phyloP scores from a whole-genome alignment of 2,329 filamentous ascomycete species.

The Akanthomyces muscarius region DNA sequence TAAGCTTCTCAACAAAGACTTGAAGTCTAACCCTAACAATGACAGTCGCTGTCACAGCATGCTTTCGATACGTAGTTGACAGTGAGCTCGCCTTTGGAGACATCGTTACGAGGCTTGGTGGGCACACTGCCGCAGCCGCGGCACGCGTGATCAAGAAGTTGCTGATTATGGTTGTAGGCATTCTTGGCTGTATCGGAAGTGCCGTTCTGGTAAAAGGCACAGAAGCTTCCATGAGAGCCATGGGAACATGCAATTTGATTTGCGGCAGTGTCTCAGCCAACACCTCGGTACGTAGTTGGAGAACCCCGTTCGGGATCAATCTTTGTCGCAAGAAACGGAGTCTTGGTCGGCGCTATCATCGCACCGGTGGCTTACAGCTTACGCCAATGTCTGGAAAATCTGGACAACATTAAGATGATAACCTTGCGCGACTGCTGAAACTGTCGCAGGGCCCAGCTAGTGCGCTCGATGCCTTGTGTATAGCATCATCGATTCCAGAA shows the following conservation, averaged over 20 bases:
- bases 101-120: slow-evolving; percentile 16
- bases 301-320: background rate
- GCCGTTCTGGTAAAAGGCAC: slow-evolving; percentile 15
- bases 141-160: slow-evolving; percentile 17
- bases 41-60: slow-evolving; percentile 15
- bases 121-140: slow-evolving; percentile 14
- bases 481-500: too few relatives aligned
- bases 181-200: slow-evolving; percentile 14
- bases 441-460: too few relatives aligned
- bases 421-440: too few relatives aligned
- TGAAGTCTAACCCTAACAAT: slow-evolving; percentile 1
- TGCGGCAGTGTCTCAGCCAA: background rate
- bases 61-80: slow-evolving; percentile 15
- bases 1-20: too few relatives aligned
- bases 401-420: too few relatives aligned
- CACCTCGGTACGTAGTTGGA: background rate
- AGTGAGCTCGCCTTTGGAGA: slow-evolving; percentile 16
- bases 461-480: too few relatives aligned
- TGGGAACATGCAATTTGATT: slow-evolving; percentile 19
- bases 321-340: background rate
- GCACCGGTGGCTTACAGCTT: too few relatives aligned
- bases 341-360: background rate
- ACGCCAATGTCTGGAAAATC: too few relatives aligned
- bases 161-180: slow-evolving; percentile 13
- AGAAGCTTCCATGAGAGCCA: slow-evolving; percentile 15